Conservation (phyloP, 179 eudicot genomes). For the Silene noctiflora region DNA sequence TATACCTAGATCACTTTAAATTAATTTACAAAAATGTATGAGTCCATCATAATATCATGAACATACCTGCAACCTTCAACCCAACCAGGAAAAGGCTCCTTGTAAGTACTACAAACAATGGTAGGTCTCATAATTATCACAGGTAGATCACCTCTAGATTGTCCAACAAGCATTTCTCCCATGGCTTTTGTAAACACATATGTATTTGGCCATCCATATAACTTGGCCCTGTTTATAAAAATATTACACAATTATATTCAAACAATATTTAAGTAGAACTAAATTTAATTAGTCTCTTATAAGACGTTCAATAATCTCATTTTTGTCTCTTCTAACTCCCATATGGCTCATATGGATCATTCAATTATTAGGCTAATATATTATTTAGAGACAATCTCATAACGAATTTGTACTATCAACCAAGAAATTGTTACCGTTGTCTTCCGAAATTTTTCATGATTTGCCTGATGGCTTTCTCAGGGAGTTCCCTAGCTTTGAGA, state of each 20-base stretch:
- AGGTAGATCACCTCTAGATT: slow-evolving; percentile 42
- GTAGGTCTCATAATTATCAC: slow-evolving; percentile 71
- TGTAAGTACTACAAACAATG: slow-evolving; percentile 59
- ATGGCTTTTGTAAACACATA: slow-evolving; percentile 82
- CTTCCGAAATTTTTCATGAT: slow-evolving; percentile 59
- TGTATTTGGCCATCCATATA: slow-evolving; percentile 75
- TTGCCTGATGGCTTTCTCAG: slow-evolving; percentile 32
- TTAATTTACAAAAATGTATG: too few relatives aligned
- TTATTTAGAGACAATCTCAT: too few relatives aligned
- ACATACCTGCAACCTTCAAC: slow-evolving; percentile 65
- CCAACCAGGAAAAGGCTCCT: slow-evolving; percentile 84
- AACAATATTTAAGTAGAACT: too few relatives aligned
- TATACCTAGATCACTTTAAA: too few relatives aligned
- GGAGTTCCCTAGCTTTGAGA: slow-evolving; percentile 33
- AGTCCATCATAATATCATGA: too few relatives aligned
- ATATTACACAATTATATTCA: too few relatives aligned
- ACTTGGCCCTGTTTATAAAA: slow-evolving; percentile 41
- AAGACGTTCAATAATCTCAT: too few relatives aligned
- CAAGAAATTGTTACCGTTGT: slow-evolving; percentile 20
- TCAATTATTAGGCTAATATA: too few relatives aligned
- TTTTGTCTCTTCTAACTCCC: too few relatives aligned
- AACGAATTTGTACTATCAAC: too few relatives aligned
- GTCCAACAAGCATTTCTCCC: slow-evolving; percentile 72
- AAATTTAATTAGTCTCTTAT: too few relatives aligned
- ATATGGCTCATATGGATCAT: too few relatives aligned